Evolutionary conservation across 2,329 filamentous ascomycete genomes (phyloP).

Genomic region (Peltaster fructicola): DNA sequence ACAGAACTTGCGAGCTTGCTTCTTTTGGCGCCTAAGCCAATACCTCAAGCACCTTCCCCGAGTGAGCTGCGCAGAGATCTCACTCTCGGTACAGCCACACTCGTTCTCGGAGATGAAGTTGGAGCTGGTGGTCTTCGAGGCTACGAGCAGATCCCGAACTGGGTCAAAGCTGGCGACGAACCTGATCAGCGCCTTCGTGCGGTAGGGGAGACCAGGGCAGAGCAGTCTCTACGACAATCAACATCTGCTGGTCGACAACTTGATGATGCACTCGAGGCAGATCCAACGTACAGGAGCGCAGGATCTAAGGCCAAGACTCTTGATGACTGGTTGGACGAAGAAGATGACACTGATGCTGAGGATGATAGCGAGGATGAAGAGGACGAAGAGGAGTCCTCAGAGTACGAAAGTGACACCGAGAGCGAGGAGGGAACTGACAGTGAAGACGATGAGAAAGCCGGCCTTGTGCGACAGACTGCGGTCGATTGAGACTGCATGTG

Average conservation of each 20-base stretch:
- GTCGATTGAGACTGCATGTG: no score
- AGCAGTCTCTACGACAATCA: no score
- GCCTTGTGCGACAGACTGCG: conserved; percentile 18
- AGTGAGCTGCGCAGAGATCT: conserved; percentile 67
- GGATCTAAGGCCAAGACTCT: conserved; percentile 56
- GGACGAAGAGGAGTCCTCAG: conserved; percentile 21
- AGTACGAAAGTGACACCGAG: conserved; percentile 26
- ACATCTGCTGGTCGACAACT: conserved; percentile 46
- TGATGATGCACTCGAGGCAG: conserved; percentile 36
- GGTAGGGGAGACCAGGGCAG: conserved; percentile 22
- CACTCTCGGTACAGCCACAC: conserved; percentile 64
- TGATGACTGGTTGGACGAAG: conserved; percentile 80
- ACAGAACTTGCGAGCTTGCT: conserved; percentile 78
- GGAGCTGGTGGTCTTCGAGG: conserved; percentile 58
- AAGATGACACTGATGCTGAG: conserved; percentile 34
- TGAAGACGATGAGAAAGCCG: conserved; percentile 20
- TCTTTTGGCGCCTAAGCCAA: conserved; percentile 83
- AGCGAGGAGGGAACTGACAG: conserved; percentile 29
- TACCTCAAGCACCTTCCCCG: conserved; percentile 76
- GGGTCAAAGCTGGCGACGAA: conserved; percentile 66
- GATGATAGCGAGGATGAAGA: conserved; percentile 36
- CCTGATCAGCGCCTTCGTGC: conserved; percentile 57
- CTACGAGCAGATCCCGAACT: conserved; percentile 64
- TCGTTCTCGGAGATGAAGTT: conserved; percentile 63
- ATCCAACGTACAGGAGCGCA: conserved; percentile 31